phyloP scores from a whole-genome alignment of 257 asterid species.

The Scutellaria minor region DNA sequence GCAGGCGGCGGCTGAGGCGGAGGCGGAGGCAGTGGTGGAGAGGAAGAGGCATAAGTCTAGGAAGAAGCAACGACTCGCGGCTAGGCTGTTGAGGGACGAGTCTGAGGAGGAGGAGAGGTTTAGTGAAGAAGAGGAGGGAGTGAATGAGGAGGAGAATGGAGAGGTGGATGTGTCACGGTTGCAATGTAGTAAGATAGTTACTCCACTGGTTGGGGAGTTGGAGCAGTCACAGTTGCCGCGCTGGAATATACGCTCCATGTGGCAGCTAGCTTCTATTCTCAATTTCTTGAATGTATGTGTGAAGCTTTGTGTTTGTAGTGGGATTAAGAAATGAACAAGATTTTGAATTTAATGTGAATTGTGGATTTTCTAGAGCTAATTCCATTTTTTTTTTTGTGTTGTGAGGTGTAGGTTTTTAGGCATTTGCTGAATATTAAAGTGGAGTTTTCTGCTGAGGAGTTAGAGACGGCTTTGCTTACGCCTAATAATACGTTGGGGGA shows the following conservation, averaged over 20 bases:
- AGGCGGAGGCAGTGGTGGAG: conserved; percentile 61
- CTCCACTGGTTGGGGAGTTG: conserved; percentile 75
- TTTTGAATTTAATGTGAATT: conserved; percentile 30
- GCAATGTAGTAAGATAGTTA: conserved; percentile 66
- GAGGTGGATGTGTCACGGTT: conserved; percentile 49
- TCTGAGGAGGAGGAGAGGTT: conserved; percentile 47
- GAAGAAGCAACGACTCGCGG: conserved; percentile 57
- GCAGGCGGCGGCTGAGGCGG: conserved; percentile 85
- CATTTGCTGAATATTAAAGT: conserved; percentile 81
- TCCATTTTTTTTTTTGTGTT: conserved; percentile 26
- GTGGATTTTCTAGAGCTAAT: conserved; percentile 32
- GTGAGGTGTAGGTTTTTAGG: conserved; percentile 81
- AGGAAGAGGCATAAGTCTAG: conserved; percentile 55
- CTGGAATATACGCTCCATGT: conserved; percentile 88
- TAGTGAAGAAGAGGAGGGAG: conserved; percentile 44
- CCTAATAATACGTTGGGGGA: conserved; percentile 87
- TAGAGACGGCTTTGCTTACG: conserved; percentile 86
- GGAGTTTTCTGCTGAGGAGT: conserved; percentile 92
- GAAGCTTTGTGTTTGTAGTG: conserved; percentile 3
- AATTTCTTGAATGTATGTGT: conserved; percentile 89
- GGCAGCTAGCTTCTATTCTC: conserved; percentile 95
- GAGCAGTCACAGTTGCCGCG: conserved; percentile 90
- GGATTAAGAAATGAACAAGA: conserved; percentile 1
- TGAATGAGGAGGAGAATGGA: conserved; percentile 45
- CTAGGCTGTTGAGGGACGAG: conserved; percentile 69